Evolutionary conservation across 2,329 filamentous ascomycete genomes (phyloP), one percentile per base, ranked within the genome.

Genomic region (Thyridium curvatum): DNA sequence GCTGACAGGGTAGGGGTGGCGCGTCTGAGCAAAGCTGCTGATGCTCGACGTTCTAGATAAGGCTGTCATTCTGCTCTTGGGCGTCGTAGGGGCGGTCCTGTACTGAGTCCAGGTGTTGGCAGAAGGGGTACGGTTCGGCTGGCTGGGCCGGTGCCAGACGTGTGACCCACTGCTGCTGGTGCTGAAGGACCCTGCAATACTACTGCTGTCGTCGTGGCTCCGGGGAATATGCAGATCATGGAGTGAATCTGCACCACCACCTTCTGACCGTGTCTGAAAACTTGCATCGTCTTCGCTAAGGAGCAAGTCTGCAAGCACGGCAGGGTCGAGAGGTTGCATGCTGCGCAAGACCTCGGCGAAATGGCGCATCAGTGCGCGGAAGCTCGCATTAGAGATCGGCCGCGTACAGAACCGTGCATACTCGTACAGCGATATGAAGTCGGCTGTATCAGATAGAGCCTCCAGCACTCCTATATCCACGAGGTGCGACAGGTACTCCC

Each of bases 371-470:
- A 96, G 67, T 16, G 73, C 65, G 30, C 84, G 74, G 56, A 98
- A 97, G 37, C 83, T 74, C 0, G 62, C 53, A 49, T 90, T 83
- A 3, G 77, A 74, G 4, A 95, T 66, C 1, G 83, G 75, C 5
- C 69, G 66, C 0, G 75, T 77, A 2, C 86, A 90, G 64, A 94
- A 98, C 31, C 91, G 82, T 3, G 89, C 88, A 41, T 77, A 70
- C 63, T 97, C 93, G 62, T 96, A 98, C 15, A 77, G 66, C 1
- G 72, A 61, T 15, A 96, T 64, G 54, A 97, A 98, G 46, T 58
- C 78, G 56, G 47, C 71, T 48, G 57, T 81, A 3, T 59, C 58
- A 2, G 66, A 41, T 21, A 58, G 56, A 37, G 64, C 52, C 15
- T 55, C 53, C n/a, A 82, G 52, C 5, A 94, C 75, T 4, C 77